Evolutionary conservation across 805 yeast genomes (phyloP).

Genomic region (Ogataea nakhonphanomensis): DNA sequence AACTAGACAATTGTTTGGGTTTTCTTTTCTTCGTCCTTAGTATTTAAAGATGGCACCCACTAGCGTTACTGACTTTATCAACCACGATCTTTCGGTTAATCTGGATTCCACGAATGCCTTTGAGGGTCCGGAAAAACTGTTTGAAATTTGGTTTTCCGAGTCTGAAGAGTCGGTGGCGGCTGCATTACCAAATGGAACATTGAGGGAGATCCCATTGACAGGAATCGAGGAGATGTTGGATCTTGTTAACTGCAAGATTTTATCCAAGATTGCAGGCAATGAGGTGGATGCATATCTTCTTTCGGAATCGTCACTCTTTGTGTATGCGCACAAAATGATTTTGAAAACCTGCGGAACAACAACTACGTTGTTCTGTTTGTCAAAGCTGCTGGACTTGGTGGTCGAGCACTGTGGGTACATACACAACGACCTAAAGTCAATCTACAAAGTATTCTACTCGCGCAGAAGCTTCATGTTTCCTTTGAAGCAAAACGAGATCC

Average conservation of each 20-base stretch:
- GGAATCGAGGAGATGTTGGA: constrained; percentile 75
- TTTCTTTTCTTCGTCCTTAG: constrained; percentile 8
- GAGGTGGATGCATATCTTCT: constrained; percentile 78
- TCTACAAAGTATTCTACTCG: constrained; percentile 79
- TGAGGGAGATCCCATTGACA: constrained; percentile 60
- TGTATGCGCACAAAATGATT: constrained; percentile 79
- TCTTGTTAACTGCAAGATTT: constrained; percentile 80
- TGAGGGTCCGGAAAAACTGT: constrained; percentile 94
- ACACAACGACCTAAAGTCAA: constrained; percentile 25
- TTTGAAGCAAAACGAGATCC: constrained; percentile 73
- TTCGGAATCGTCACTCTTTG: constrained; percentile 87
- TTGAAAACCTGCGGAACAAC: constrained; percentile 97
- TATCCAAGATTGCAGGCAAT: constrained; percentile 68
- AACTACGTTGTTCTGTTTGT: constrained; percentile 76
- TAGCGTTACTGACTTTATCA: constrained; percentile 42
- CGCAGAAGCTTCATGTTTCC: constrained; percentile 94
- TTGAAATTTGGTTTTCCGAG: constrained; percentile 81
- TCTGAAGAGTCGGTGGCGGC: constrained; percentile 34
- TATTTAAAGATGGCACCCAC: constrained; percentile 8
- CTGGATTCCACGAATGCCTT: constrained; percentile 89
- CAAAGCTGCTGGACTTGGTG: constrained; percentile 55
- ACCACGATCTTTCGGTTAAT: constrained; percentile 72
- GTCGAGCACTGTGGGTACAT: constrained; percentile 39
- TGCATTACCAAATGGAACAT: constrained; percentile 32
- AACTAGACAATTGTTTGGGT: constrained; percentile 20